Conservation (phyloP, 441 rosid genomes). For the Biscutella auriculata region DNA sequence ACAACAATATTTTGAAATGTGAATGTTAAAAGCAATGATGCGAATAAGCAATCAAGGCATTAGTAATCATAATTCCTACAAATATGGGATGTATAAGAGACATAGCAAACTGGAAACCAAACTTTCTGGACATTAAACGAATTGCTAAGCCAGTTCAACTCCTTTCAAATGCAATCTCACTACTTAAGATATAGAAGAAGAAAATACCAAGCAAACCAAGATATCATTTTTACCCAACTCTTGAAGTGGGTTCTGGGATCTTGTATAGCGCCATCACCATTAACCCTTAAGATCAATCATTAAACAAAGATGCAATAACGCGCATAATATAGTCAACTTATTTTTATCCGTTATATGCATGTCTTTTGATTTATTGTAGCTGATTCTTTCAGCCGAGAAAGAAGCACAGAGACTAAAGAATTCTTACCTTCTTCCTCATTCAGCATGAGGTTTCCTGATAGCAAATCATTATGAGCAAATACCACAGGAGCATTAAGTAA, state of each 20-base stretch:
- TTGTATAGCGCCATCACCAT: neutral
- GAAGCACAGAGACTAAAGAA: neutral
- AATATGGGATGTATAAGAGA: too few species aligned
- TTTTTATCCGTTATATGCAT: neutral
- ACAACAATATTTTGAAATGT: too few species aligned
- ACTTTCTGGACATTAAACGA: too few species aligned
- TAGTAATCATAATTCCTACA: too few species aligned
- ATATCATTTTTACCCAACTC: neutral
- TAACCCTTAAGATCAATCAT: neutral
- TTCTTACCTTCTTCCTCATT: constrained; percentile 70
- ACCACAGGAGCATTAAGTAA: constrained; percentile 70
- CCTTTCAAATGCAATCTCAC: too few species aligned
- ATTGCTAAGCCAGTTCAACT: too few species aligned
- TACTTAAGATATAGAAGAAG: constrained; percentile 5
- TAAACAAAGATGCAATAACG: neutral
- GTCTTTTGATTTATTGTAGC: too few species aligned
- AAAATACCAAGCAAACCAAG: neutral
- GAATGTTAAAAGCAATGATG: too few species aligned
- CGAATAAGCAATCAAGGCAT: too few species aligned
- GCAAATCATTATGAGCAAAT: constrained; percentile 89
- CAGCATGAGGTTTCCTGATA: constrained; percentile 85
- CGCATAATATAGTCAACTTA: neutral
- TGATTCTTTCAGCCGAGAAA: neutral
- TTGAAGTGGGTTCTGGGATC: neutral
- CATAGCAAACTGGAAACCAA: too few species aligned